Conservation (phyloP, 208 protist genomes). For the Herpetomonas samuelpessoai region DNA sequence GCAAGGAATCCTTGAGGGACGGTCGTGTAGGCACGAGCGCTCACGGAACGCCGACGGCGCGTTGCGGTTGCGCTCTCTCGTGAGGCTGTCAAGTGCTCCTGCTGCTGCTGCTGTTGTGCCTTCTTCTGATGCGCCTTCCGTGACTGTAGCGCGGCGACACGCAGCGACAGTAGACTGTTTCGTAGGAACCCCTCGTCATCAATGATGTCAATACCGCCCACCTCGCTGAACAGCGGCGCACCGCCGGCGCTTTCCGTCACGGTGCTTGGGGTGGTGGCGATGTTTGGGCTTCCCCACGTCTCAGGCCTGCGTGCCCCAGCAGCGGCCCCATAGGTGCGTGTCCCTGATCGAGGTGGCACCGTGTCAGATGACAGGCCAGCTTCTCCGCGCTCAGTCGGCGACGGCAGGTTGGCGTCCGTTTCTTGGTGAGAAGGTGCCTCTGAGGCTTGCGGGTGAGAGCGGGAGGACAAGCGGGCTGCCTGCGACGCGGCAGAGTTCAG, state of each 20-base stretch:
- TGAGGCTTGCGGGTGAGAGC: no score
- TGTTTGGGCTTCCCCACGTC: no score
- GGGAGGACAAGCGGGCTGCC: neutral
- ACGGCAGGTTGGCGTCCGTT: neutral
- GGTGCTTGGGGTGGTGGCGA: neutral
- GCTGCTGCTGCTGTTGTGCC: neutral
- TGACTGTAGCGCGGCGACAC: conserved; percentile 10
- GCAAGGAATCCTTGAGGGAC: no score
- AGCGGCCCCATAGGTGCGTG: no score
- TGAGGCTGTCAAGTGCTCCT: no score
- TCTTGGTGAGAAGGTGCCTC: no score
- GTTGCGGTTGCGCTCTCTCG: no score
- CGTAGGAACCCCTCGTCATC: conserved; percentile 15
- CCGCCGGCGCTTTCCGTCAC: neutral
- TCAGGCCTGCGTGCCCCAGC: no score
- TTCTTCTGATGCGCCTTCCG: neutral
- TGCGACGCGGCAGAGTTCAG: neutral
- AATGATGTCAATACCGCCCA: conserved; percentile 20
- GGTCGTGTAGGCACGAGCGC: no score
- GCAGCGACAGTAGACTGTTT: conserved; percentile 11
- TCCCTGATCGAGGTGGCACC: no score
- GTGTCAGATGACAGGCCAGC: no score
- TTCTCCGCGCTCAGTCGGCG: neutral
- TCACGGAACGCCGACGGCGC: no score
- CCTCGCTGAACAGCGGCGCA: neutral